Conservation (phyloP, 129 eudicot species). For the Rutidosis leptorrhynchoides region DNA sequence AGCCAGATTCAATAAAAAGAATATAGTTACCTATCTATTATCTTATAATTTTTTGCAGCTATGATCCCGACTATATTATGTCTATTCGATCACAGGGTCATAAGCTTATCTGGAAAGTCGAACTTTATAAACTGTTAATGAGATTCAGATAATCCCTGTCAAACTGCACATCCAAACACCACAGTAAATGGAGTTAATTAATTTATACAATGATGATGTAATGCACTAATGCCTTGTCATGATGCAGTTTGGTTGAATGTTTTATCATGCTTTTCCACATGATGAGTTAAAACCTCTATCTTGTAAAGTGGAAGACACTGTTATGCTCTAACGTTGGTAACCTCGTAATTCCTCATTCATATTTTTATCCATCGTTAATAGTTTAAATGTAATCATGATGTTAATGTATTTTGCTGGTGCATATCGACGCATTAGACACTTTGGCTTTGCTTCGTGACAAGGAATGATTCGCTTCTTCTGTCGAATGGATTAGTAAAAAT, state of each 20-base stretch:
- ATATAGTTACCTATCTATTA: no score
- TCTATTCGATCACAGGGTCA: no score
- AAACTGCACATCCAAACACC: neutral
- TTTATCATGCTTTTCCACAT: slow-evolving; percentile 96
- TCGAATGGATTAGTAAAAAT: slow-evolving; percentile 98
- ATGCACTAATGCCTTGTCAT: slow-evolving; percentile 4
- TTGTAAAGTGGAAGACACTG: slow-evolving; percentile 92
- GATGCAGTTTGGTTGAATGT: slow-evolving; percentile 79
- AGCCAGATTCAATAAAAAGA: neutral
- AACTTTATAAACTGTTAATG: neutral
- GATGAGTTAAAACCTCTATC: slow-evolving; percentile 92
- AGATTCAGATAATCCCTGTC: neutral
- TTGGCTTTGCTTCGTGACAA: slow-evolving; percentile 86
- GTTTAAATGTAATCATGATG: slow-evolving; percentile 10
- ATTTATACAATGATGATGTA: no score
- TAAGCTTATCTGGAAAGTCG: no score
- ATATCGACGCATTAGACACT: slow-evolving; percentile 93
- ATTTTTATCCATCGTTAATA: neutral
- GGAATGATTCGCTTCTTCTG: slow-evolving; percentile 73
- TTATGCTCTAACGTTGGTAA: slow-evolving; percentile 95
- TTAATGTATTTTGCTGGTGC: slow-evolving; percentile 25
- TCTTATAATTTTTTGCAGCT: no score
- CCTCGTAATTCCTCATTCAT: slow-evolving; percentile 12
- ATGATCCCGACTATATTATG: no score
- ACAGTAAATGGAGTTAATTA: neutral